Percentiles rank a stretch among this genome's conserved stretches.
Evolutionary conservation across 2,329 filamentous ascomycete genomes (phyloP).

Genomic region (Phyllosticta citriasiana): DNA sequence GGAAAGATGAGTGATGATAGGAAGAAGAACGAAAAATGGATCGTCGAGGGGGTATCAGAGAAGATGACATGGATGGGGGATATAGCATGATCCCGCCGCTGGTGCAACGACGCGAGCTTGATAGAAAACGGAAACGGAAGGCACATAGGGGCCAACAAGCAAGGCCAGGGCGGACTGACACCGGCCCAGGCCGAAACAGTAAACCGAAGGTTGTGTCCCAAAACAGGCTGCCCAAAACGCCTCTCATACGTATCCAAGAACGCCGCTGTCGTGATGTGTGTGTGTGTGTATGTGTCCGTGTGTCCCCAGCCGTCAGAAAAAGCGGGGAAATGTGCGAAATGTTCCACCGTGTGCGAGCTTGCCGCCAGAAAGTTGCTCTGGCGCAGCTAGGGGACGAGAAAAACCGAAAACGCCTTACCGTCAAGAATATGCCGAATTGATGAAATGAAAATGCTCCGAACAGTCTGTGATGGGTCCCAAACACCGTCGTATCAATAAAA

Average conservation of each 20-base stretch:
- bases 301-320: conserved; percentile 2
- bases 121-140: background rate
- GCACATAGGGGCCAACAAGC: conserved; percentile 1
- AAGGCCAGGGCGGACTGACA: background rate
- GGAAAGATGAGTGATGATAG: no score
- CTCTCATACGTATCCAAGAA: background rate
- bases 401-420: background rate
- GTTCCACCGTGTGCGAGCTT: background rate
- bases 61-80: background rate
- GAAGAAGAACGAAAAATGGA: background rate
- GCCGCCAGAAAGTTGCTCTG: background rate
- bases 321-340: conserved; percentile 1
- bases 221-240: background rate
- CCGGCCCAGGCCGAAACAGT: background rate
- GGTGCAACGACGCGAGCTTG: background rate
- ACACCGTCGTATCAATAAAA: background rate
- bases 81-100: no score
- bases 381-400: background rate
- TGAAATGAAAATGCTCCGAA: background rate
- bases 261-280: conserved; percentile 8
- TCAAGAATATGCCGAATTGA: background rate
- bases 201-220: background rate
- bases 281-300: background rate
- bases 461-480: background rate
- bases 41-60: conserved; percentile 8